Percentiles rank a stretch among this genome's conserved stretches.
Conservation (phyloP, 2,329 filamentous ascomycete genomes). For the Aureobasidium sp. region DNA sequence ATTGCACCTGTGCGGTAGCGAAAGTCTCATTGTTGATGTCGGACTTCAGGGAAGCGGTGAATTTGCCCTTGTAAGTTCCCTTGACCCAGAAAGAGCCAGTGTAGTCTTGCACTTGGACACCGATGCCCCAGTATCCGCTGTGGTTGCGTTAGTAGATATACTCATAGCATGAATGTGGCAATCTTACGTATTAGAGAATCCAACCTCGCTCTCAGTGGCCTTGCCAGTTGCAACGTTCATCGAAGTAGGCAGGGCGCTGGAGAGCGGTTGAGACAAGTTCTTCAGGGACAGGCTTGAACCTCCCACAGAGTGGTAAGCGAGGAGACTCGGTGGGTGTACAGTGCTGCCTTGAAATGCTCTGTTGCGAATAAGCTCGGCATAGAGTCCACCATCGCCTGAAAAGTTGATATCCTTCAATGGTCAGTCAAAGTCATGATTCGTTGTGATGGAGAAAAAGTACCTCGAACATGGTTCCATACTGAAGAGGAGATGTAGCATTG, state of each 20-base stretch:
- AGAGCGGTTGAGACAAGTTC: slow-evolving; percentile 42
- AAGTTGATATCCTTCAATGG: slow-evolving; percentile 51
- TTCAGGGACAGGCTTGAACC: slow-evolving; percentile 40
- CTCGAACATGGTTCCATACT: slow-evolving; percentile 37
- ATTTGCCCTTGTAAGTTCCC: slow-evolving; percentile 24
- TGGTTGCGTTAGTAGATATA: neutral
- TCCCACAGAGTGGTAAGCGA: slow-evolving; percentile 46
- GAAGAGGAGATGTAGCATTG: slow-evolving; percentile 31
- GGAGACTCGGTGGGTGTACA: slow-evolving; percentile 40
- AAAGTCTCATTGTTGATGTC: slow-evolving; percentile 15
- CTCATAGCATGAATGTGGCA: neutral
- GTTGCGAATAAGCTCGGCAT: slow-evolving; percentile 59
- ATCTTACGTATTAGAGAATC: slow-evolving; percentile 38
- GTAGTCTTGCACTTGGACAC: slow-evolving; percentile 21
- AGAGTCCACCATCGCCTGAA: slow-evolving; percentile 60
- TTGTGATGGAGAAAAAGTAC: slow-evolving; percentile 15
- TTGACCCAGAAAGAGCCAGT: slow-evolving; percentile 27
- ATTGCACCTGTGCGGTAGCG: slow-evolving; percentile 7
- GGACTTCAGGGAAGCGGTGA: slow-evolving; percentile 19
- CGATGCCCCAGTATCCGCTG: slow-evolving; percentile 25
- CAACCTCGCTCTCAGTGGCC: slow-evolving; percentile 30
- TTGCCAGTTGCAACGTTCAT: slow-evolving; percentile 32
- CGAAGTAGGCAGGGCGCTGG: slow-evolving; percentile 44
- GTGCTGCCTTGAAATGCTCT: slow-evolving; percentile 53
- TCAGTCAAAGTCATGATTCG: neutral